Percentiles rank a stretch among this genome's conserved stretches.
Evolutionary conservation across 495 filamentous ascomycete species (phyloP).

Genomic region (Stereocaulon alpinum): DNA sequence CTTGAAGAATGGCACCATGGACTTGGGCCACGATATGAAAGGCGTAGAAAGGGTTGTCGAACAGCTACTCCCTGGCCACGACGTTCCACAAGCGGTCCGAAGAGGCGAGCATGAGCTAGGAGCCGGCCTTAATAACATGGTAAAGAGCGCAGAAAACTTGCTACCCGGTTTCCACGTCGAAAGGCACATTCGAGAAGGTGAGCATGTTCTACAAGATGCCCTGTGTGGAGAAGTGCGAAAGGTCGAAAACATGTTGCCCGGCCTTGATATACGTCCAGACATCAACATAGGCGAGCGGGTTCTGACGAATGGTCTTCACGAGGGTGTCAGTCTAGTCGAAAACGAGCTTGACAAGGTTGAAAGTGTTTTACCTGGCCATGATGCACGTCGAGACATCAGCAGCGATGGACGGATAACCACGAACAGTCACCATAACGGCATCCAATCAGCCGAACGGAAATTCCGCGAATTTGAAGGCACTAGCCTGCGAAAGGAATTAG

Average conservation of each 20-base stretch:
- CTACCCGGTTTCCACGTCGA: background rate
- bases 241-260: background rate
- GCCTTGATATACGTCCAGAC: too few relatives aligned
- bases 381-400: background rate
- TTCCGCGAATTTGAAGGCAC: background rate
- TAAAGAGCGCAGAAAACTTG: background rate
- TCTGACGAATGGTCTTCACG: too few relatives aligned
- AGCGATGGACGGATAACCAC: background rate
- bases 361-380: background rate
- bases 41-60: background rate
- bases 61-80: background rate
- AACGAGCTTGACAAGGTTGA: background rate
- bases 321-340: too few relatives aligned
- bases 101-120: background rate
- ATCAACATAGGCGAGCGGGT: too few relatives aligned
- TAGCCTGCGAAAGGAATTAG: background rate
- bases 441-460: background rate
- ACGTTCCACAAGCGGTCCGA: background rate
- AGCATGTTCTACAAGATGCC: background rate
- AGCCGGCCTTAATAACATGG: background rate
- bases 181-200: background rate
- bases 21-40: background rate
- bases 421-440: background rate
- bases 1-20: background rate
- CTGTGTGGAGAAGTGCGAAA: background rate